Evolutionary conservation across 2,329 filamentous ascomycete species (phyloP), one percentile per base, ranked within the genome.

Genomic region (Pleomassaria siparia): DNA sequence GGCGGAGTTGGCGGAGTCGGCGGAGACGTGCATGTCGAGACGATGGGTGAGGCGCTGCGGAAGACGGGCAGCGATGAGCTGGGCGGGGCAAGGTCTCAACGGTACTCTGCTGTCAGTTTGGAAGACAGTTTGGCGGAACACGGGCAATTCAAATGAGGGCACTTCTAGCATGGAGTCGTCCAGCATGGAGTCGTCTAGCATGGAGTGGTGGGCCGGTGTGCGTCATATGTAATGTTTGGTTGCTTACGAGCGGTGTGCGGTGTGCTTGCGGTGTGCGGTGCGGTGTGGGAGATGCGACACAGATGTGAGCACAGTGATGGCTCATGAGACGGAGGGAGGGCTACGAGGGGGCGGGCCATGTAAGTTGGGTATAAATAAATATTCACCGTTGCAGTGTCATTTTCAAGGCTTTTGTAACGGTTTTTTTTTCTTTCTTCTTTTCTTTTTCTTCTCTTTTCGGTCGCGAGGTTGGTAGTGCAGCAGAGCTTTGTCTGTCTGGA

Each of bases 41-140:
- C 91, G 3, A 95, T 96, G 91, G 81, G 86, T 43, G 91, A 96
- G 72, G 91, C 90, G 13, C 76, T 96, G 63, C 80, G 88, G 64
- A 86, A 89, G 69, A 95, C 91, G 12, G 89, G 85, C 36, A 96
- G 90, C 71, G 83, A 87, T 15, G 92, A 96, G 66, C 74, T 96
- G 47, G 74, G 76, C 30, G 73, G 74, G 28, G 60, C 63, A 41
- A 58, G 64, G 21, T 71, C 63, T 32, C 69, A 72, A 56, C 68
- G 70, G n/a, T 49, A 71, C 52, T 71, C 69, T 45, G 67, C 71
- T 28, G 64, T 64, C 40, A 69, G 66, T 45, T 53, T 70, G 16
- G 73, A 73, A 40, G 68, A 74, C 30, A 60, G 50, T 44, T 52
- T 52, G 43, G 61, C 53, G 43, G 71, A 62, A 52, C 65, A 58